These are phyloP conservation scores for Colletotrichum lupini DNA, from an alignment of 2,329 filamentous ascomycete genomes.

Conservation along the genomic window DNA sequence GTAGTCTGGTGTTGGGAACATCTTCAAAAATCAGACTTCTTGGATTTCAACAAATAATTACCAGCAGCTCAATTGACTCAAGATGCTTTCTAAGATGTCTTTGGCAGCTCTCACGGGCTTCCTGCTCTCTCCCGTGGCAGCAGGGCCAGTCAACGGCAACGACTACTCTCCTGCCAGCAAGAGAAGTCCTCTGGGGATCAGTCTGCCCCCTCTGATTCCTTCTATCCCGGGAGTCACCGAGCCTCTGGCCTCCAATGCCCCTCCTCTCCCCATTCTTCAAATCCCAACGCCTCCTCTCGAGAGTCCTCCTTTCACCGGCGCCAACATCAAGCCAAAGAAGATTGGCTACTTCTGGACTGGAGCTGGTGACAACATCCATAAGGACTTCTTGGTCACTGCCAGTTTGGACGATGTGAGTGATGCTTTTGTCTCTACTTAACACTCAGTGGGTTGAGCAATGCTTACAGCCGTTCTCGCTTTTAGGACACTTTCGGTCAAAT, in stretches of 20 bases:
- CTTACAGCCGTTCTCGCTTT: constrained; percentile 1
- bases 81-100: not conserved
- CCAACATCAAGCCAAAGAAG: constrained; percentile 71
- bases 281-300: constrained; percentile 68
- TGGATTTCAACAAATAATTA: not conserved
- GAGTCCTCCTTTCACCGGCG: constrained; percentile 62
- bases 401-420: constrained; percentile 65
- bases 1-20: not conserved
- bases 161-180: constrained; percentile 23
- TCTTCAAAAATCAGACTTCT: not conserved
- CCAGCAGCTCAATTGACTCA: not conserved
- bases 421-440: not conserved
- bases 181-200: constrained; percentile 46
- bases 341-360: constrained; percentile 74
- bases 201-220: constrained; percentile 67
- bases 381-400: constrained; percentile 68
- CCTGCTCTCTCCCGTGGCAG: not conserved
- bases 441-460: too few relatives aligned
- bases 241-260: constrained; percentile 59
- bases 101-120: not conserved
- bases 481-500: constrained; percentile 71
- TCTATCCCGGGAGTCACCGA: constrained; percentile 69
- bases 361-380: constrained; percentile 68
- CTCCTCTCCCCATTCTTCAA: constrained; percentile 68
- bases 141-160: constrained; percentile 10